Evolutionary conservation across 73 alveolate species (phyloP), one percentile per base, ranked within the genome.

Genomic region (Urostyla sp.): DNA sequence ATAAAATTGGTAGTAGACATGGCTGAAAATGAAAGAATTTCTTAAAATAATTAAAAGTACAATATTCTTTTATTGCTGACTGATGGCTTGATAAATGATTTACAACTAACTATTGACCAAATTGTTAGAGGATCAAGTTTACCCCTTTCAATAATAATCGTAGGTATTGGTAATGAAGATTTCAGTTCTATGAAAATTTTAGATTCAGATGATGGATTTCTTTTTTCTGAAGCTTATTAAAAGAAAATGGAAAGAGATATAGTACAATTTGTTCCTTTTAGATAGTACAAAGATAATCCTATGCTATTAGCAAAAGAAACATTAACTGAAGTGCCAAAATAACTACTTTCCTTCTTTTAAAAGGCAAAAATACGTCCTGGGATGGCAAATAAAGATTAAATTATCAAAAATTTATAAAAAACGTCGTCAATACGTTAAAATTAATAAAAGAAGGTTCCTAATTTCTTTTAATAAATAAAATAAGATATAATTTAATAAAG

Each of bases 91-190:
- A 90, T 96, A 44, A 91, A 90, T 82, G 99, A 97, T 67, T 56
- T 97, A 73, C 88, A 94, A 67, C 32, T 89, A 13, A 93, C 98
- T 43, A 94, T 95, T 11, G 98, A 96, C 59, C 88, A 87, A 72
- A 80, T 97, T 18, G 97, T 95, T 27, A 80, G 84, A 72, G 99
- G 97, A 5, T 87, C 98, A 24, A 67, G 77, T 32, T 83, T 91
- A 31, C 99, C 99, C 43, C 57, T 97, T 23, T 74, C 96, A 32
- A 95, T 95, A 20, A 89, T 97, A 48, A 94, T 97, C 57, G 95
- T 97, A 21, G 99, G 99, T 21, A 92, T 97, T 26, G 99, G 99
- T 0, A 80, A 89, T 20, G 96, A 90, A 16, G 98, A 96, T 75
- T 97, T 97, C 84, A 31, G 87, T 0, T 90, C 79, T 43, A 97